Conservation (phyloP, 208 protist species). For the Wallacemonas sp. region DNA sequence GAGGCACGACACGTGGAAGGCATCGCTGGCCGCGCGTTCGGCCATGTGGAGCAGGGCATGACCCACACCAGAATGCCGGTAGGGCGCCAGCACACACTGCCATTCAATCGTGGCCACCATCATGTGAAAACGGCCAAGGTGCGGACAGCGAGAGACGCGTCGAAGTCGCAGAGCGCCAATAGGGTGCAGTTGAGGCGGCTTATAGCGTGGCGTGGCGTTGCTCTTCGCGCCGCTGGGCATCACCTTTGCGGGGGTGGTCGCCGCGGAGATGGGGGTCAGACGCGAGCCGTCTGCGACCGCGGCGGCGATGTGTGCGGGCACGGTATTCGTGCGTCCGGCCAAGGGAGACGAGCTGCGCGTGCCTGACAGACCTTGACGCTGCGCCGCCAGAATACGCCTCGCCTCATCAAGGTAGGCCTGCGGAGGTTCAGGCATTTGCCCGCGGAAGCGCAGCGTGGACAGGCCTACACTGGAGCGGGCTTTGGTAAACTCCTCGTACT, state of each 20-base stretch:
- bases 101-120: slow-evolving; percentile 43
- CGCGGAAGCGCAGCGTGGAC: slow-evolving; percentile 18
- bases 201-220: slow-evolving; percentile 11
- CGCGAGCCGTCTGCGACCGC: slow-evolving; percentile 1
- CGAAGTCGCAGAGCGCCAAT: slow-evolving; percentile 31
- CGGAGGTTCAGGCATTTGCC: slow-evolving; percentile 4
- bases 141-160: slow-evolving; percentile 22
- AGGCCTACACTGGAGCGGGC: slow-evolving; percentile 24
- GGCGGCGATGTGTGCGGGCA: neutral
- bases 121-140: slow-evolving; percentile 29
- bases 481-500: slow-evolving; percentile 20
- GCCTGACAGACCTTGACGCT: neutral
- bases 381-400: neutral
- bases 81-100: slow-evolving; percentile 33
- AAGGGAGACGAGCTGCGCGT: too few relatives aligned
- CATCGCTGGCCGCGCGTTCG: slow-evolving; percentile 34
- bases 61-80: slow-evolving; percentile 32
- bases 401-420: slow-evolving; percentile 6
- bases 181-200: slow-evolving; percentile 22
- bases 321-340: neutral
- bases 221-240: neutral
- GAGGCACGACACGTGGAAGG: slow-evolving; percentile 34
- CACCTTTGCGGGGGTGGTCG: neutral
- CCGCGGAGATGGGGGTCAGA: neutral
- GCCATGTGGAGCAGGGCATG: slow-evolving; percentile 32